Conservation (phyloP, 495 filamentous ascomycete species). For the Trypethelium eluteriae region DNA sequence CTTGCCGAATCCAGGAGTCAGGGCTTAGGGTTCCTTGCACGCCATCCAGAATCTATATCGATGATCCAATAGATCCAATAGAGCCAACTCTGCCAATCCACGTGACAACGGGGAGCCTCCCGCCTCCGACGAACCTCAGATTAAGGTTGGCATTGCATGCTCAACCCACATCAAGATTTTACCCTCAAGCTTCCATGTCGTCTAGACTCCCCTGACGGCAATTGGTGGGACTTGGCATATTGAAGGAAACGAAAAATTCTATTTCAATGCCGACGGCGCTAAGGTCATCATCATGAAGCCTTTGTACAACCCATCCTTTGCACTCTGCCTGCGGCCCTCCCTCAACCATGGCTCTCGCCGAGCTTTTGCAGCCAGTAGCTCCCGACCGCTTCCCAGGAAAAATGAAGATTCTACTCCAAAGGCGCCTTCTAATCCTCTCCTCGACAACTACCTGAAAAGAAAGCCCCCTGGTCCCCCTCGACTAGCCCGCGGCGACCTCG, state of each 20-base stretch:
- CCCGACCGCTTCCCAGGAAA: neutral
- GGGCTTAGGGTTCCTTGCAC: neutral
- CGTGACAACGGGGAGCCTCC: neutral
- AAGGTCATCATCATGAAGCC: neutral
- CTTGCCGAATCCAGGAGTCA: neutral
- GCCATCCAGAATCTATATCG: neutral
- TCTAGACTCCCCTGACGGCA: constrained; percentile 20
- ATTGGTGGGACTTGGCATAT: constrained; percentile 21
- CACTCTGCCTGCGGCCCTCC: constrained; percentile 13
- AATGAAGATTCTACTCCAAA: neutral
- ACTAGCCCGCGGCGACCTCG: constrained; percentile 33
- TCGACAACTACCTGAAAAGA: constrained; percentile 30
- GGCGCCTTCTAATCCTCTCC: constrained; percentile 27
- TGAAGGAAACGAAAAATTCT: neutral
- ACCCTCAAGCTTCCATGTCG: neutral
- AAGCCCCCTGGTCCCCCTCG: constrained; percentile 9
- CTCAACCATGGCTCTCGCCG: neutral
- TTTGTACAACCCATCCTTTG: constrained; percentile 14
- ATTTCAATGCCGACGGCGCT: neutral
- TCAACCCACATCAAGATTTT: neutral
- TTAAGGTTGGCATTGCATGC: neutral
- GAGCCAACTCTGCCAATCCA: neutral
- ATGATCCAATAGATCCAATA: neutral
- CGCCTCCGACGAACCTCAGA: neutral
- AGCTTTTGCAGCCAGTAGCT: neutral